Base-by-base conservation (phyloP, 208 protist genomes). In the Acanthamoeba healyi region DNA sequence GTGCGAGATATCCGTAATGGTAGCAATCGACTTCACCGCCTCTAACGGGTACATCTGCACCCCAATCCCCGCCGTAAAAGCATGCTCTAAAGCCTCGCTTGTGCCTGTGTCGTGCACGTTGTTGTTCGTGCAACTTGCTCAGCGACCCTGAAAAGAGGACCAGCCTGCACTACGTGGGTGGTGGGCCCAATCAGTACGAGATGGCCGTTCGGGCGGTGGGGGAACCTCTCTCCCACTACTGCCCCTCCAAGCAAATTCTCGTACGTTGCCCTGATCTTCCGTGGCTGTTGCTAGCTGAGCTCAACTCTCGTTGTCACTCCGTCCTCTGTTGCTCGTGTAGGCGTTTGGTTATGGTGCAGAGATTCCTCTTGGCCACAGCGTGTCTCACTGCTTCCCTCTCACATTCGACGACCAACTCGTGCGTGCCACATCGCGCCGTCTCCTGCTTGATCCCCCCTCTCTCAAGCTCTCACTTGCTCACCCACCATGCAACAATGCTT, bases 21-120 rank as follows among this genome's bases (percentile, higher is more conserved):
- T 95, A 22, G 96, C 82, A 61, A 97, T 97, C 40, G 96, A 97
- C 87, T 97, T 95, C 42, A 97, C 96, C 1, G 96, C 63, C 42
- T 95, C 88, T 24, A 97, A 97, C 82, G 79, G 70, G 51, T 44
- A 88, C 32, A 40, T 24, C 70, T 24, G 0, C 29, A 22, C 17
- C 1, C 7, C 40, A 1, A 61, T 24, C 24, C 32, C 49, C 24
- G 17, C 15, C 7, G 10, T n/a, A 15, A 63, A 5, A 0, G 29
- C 58, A 46, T 81, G 54, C 24, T 29, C 54, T n/a, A 61, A n/a
- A n/a, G n/a, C n/a, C n/a, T 12, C 44, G 44, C 44, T 49, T 12
- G 44, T 49, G 44, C n/a, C n/a, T n/a, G n/a, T 49, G 12, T 4
- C 44, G 44, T 49, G 44, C 44, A 12, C 44, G 44, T 15, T 49